These are phyloP conservation scores for Melaleuca alternifolia DNA, from an alignment of 345 rosid genomes.

Conservation along the genomic window DNA sequence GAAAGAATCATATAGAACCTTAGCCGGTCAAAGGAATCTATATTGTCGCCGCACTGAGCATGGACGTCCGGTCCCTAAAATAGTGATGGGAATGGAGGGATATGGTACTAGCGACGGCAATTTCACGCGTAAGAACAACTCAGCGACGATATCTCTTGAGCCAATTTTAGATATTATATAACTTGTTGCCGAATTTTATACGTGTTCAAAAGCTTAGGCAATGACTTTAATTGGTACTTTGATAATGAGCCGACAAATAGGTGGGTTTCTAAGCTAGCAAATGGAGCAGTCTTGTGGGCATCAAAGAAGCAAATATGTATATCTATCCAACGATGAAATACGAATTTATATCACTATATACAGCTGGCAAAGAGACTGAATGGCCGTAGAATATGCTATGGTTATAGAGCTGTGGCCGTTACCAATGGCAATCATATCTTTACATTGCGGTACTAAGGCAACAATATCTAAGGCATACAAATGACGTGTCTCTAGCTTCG, in stretches of 20 bases:
- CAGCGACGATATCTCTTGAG: not conserved
- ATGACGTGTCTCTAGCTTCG: too few relatives aligned
- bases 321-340: too few relatives aligned
- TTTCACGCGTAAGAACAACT: not conserved
- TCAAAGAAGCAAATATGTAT: too few relatives aligned
- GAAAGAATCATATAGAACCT: not conserved
- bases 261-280: too few relatives aligned
- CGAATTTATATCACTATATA: too few relatives aligned
- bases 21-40: not conserved
- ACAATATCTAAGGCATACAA: too few relatives aligned
- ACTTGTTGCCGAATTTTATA: not conserved
- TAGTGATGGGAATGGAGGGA: not conserved
- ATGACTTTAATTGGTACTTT: not conserved
- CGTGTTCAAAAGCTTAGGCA: not conserved
- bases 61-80: not conserved
- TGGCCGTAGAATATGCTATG: too few relatives aligned
- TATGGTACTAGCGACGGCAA: not conserved
- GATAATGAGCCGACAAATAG: not conserved
- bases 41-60: not conserved
- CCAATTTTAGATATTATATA: not conserved
- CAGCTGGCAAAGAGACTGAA: too few relatives aligned
- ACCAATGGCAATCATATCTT: too few relatives aligned
- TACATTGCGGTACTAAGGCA: too few relatives aligned
- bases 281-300: too few relatives aligned
- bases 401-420: too few relatives aligned